Evolutionary conservation across 179 eudicot genomes (phyloP).

Genomic region (Beta corolliflora): DNA sequence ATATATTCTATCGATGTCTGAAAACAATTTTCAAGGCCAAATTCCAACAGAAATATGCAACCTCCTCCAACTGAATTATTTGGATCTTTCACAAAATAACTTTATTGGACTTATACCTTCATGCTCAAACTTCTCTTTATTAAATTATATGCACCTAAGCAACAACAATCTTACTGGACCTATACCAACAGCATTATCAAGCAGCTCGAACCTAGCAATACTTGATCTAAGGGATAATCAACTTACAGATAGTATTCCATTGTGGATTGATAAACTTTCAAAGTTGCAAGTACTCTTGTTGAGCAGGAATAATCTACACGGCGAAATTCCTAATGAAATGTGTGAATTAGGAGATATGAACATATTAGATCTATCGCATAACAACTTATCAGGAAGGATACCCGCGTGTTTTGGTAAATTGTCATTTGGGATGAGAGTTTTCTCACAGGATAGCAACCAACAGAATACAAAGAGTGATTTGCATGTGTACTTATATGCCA

Average conservation of each 20-base stretch:
- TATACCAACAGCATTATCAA: constrained; percentile 2
- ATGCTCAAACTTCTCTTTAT: neutral
- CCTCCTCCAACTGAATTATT: neutral
- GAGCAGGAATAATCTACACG: neutral
- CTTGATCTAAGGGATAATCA: constrained; percentile 4
- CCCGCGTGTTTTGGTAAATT: constrained; percentile 14
- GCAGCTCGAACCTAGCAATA: neutral
- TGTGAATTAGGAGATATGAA: neutral
- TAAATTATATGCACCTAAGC: neutral
- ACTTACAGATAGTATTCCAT: constrained; percentile 8
- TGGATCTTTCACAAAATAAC: constrained; percentile 3
- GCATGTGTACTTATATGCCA: too few relatives aligned
- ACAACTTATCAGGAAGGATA: constrained; percentile 6
- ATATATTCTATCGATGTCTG: neutral
- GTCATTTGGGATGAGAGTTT: constrained; percentile 5
- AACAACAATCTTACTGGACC: neutral
- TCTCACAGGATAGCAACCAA: too few relatives aligned
- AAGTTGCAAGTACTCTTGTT: constrained; percentile 3
- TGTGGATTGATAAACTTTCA: constrained; percentile 16
- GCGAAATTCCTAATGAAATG: constrained; percentile 13
- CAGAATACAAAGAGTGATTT: too few relatives aligned
- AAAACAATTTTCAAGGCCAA: neutral
- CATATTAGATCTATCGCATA: constrained; percentile 21
- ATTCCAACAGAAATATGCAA: neutral
- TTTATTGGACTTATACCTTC: constrained; percentile 9